Percentiles rank a stretch among this genome's conserved stretches.
Evolutionary conservation across 225 moss, liverwort and hornwort genomes (phyloP).

Genomic region (Neckera pumila): DNA sequence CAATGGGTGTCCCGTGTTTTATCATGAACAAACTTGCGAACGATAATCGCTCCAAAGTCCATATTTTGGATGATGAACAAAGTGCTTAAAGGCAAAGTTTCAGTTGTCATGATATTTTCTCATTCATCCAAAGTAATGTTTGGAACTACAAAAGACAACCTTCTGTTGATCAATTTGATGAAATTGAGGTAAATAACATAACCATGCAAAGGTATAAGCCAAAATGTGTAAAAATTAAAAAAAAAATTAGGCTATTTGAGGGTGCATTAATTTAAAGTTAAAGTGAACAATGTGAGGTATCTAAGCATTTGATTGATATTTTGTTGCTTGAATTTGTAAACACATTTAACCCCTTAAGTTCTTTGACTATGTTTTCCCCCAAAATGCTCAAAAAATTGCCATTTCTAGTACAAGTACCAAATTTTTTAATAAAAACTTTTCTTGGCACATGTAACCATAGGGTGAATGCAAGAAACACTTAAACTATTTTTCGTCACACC

Average conservation of each 20-base stretch:
- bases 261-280: background rate
- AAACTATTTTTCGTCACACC: too few species aligned
- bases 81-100: background rate
- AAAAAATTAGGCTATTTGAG: fast-evolving
- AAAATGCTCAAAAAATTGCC: too few species aligned
- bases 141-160: background rate
- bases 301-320: background rate
- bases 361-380: too few species aligned
- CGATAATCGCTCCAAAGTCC: fast-evolving
- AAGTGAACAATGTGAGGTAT: background rate
- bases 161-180: background rate
- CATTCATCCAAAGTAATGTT: background rate
- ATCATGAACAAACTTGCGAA: background rate
- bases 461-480: too few species aligned
- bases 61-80: background rate
- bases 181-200: background rate
- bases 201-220: background rate
- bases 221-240: background rate
- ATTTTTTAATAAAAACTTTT: too few species aligned
- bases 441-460: too few species aligned
- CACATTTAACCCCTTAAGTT: too few species aligned
- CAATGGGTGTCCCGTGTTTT: background rate
- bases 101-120: background rate
- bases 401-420: too few species aligned
- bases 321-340: fast-evolving